phyloP scores from a whole-genome alignment of 805 yeast genomes.

The Pichia manshurica region DNA sequence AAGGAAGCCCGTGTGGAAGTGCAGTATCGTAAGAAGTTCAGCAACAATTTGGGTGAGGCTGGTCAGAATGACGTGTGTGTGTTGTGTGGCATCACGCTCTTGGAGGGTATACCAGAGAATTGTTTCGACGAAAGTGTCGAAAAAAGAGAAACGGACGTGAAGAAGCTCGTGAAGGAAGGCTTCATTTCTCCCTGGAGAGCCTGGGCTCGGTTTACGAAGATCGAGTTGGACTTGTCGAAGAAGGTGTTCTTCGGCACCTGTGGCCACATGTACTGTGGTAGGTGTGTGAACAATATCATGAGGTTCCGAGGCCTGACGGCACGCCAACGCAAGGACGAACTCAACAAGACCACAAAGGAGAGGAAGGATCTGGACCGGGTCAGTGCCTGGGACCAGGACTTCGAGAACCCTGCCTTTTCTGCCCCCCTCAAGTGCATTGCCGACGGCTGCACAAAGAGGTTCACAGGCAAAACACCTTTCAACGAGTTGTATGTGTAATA shows the following conservation, averaged over 20 bases:
- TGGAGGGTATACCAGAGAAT: constrained; percentile 64
- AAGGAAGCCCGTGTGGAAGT: constrained; percentile 15
- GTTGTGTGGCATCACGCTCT: constrained; percentile 67
- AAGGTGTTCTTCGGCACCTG: constrained; percentile 63
- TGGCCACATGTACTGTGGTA: constrained; percentile 84
- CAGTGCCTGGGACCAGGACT: constrained; percentile 23
- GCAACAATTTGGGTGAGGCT: constrained; percentile 29
- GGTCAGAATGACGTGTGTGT: constrained; percentile 41
- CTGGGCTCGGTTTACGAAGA: constrained; percentile 39
- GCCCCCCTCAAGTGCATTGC: constrained; percentile 61
- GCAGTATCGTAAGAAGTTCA: constrained; percentile 14
- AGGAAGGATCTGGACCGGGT: constrained; percentile 16
- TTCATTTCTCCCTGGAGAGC: constrained; percentile 64
- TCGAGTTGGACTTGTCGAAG: constrained; percentile 56
- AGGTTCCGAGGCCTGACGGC: constrained; percentile 16
- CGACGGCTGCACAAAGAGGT: constrained; percentile 37
- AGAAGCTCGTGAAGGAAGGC: constrained; percentile 23
- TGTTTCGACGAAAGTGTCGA: constrained; percentile 12
- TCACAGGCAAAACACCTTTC: constrained; percentile 46
- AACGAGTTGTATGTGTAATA: constrained; percentile 40
- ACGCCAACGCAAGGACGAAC: constrained; percentile 10
- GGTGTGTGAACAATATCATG: constrained; percentile 68
- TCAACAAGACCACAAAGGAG: constrained; percentile 17
- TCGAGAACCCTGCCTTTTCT: constrained; percentile 38
- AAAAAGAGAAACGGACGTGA: constrained; percentile 17